Conservation (phyloP, 2,329 filamentous ascomycete species). For the Clonostachys solani region DNA sequence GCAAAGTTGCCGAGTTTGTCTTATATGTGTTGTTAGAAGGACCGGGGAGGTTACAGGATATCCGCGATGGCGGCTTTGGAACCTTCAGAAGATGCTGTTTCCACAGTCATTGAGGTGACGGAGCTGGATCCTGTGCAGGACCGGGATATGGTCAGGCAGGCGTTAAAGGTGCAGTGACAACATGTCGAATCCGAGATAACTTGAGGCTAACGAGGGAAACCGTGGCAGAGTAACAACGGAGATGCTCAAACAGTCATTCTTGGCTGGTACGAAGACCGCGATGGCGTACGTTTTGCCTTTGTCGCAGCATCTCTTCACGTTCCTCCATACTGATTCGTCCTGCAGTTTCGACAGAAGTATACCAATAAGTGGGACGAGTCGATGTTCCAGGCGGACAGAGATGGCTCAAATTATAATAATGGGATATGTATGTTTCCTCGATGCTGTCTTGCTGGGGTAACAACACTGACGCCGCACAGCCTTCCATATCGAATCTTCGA, state of each 20-base stretch:
- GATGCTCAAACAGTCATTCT: slow-evolving; percentile 43
- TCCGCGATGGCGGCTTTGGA: slow-evolving; percentile 23
- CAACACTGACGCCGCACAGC: slow-evolving; percentile 23
- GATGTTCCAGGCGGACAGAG: slow-evolving; percentile 46
- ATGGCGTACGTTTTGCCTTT: slow-evolving; percentile 16
- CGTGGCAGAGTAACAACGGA: slow-evolving; percentile 30
- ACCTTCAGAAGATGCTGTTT: slow-evolving; percentile 28
- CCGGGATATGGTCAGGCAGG: slow-evolving; percentile 30
- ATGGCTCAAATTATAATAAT: slow-evolving; percentile 36
- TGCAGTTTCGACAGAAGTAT: slow-evolving; percentile 43
- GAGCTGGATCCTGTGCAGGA: slow-evolving; percentile 27
- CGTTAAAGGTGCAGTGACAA: slow-evolving; percentile 28
- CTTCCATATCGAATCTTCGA: slow-evolving; percentile 52
- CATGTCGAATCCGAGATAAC: slow-evolving; percentile 3
- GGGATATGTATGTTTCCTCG: slow-evolving; percentile 34
- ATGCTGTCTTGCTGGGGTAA: neutral
- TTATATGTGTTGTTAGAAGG: no score
- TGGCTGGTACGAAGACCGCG: slow-evolving; percentile 46
- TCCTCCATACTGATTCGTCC: slow-evolving; percentile 1
- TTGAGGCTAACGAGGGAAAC: neutral
- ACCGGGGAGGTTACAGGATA: no score
- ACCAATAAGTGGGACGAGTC: slow-evolving; percentile 47
- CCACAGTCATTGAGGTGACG: slow-evolving; percentile 35
- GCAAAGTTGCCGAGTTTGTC: no score
- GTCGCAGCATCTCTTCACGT: slow-evolving; percentile 5